These are phyloP conservation scores for Backusella tarrabulga DNA, from an alignment of 192 early-diverging fungal species.

Conservation along the genomic window DNA sequence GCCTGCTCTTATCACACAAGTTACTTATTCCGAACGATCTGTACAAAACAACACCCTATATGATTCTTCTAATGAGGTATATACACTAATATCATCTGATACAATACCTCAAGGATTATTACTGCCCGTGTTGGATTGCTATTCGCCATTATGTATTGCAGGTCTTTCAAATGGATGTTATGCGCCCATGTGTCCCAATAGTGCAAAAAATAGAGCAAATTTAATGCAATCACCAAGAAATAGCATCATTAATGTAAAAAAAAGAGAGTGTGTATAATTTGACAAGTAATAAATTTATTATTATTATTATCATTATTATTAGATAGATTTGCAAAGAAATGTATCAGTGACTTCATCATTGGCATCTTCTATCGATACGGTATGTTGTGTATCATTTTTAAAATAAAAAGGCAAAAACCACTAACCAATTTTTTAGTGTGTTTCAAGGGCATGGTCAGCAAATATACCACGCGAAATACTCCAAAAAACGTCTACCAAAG, in stretches of 20 bases:
- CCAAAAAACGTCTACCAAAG: conserved; percentile 63
- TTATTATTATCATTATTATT: background rate
- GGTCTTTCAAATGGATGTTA: conserved; percentile 14
- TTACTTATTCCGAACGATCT: conserved; percentile 28
- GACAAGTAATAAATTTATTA: background rate
- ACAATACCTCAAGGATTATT: conserved; percentile 18
- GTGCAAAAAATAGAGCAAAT: background rate
- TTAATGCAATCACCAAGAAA: background rate
- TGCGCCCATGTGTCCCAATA: conserved; percentile 27
- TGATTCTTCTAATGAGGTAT: conserved; percentile 28
- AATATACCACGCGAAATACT: conserved; percentile 72
- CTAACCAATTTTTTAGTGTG: background rate
- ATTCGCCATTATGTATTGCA: conserved; percentile 11
- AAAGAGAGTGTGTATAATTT: background rate
- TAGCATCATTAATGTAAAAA: background rate
- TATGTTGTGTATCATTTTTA: background rate
- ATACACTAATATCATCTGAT: conserved; percentile 4
- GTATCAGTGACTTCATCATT: conserved; percentile 30
- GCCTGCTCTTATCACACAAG: conserved; percentile 24
- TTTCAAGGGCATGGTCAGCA: conserved; percentile 63
- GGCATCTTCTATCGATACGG: conserved; percentile 21
- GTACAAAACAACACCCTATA: conserved; percentile 25
- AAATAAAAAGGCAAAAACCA: background rate
- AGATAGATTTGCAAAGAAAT: conserved; percentile 4
- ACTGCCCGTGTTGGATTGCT: conserved; percentile 17